Evolutionary conservation across 2,329 filamentous ascomycete species (phyloP).

Genomic region (Metarhizium album): DNA sequence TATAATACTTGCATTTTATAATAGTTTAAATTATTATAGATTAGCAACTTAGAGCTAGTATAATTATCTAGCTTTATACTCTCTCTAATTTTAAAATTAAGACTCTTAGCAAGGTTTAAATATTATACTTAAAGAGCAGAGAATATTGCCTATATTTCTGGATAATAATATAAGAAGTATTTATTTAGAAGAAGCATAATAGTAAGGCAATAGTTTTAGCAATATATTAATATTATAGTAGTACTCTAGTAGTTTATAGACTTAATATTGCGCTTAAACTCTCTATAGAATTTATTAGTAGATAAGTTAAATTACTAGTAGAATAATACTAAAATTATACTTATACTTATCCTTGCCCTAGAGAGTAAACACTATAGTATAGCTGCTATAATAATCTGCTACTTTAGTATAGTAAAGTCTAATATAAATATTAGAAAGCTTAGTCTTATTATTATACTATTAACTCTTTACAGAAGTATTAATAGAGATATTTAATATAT

Average conservation of each 20-base stretch:
- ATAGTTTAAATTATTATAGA: too few relatives aligned
- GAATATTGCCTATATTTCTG: not conserved
- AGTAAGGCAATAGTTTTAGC: not conserved
- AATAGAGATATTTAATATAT: not conserved
- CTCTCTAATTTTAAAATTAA: not conserved
- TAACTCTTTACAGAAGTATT: not conserved
- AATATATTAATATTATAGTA: not conserved
- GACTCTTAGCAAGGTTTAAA: not conserved
- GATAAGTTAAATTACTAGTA: too few relatives aligned
- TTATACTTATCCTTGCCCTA: too few relatives aligned
- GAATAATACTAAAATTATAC: too few relatives aligned
- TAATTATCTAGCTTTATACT: not conserved
- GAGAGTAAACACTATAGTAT: not conserved
- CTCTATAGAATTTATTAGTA: too few relatives aligned
- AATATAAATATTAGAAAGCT: not conserved
- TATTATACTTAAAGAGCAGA: not conserved
- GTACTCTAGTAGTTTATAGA: not conserved
- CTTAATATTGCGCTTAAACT: not conserved
- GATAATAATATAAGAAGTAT: not conserved
- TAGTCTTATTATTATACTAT: not conserved
- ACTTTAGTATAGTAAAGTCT: not conserved
- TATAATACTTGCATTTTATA: too few relatives aligned
- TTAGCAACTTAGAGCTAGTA: too few relatives aligned
- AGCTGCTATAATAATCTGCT: not conserved
- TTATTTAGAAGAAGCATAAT: not conserved